phyloP scores from a whole-genome alignment of 306 rosid species.

The Chamaecrista fasciculata region DNA sequence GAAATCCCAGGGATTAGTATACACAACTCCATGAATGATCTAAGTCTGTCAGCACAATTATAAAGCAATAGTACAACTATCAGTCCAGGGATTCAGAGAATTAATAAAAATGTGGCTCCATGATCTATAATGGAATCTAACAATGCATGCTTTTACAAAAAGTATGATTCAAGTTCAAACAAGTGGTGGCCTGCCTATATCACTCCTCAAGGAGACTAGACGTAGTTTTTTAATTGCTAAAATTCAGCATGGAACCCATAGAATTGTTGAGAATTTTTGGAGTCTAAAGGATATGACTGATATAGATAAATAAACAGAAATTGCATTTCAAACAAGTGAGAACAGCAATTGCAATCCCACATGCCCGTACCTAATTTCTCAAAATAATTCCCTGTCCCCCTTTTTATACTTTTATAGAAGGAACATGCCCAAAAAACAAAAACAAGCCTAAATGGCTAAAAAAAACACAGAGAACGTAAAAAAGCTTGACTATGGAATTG shows the following conservation, averaged over 20 bases:
- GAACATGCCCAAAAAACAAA: slow-evolving; percentile 5
- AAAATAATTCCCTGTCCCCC: neutral
- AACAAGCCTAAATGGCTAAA: neutral
- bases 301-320: neutral
- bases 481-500: neutral
- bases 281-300: neutral
- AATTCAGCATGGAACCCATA: neutral
- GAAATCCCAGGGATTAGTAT: slow-evolving; percentile 78
- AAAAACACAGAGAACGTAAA: neutral
- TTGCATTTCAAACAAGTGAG: neutral
- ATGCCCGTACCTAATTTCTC: neutral
- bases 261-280: neutral
- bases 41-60: slow-evolving; percentile 60
- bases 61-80: slow-evolving; percentile 21
- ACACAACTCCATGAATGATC: slow-evolving; percentile 93
- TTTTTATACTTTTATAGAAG: slow-evolving; percentile 2
- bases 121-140: slow-evolving; percentile 11
- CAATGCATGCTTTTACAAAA: neutral
- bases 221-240: neutral
- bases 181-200: neutral
- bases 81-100: neutral
- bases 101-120: neutral
- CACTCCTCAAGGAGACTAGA: neutral
- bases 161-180: slow-evolving; percentile 3
- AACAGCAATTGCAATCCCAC: slow-evolving; percentile 6